A percentile compares a stretch with the other conserved stretches of the same genome.
These are phyloP conservation scores for Erysimum pusillum DNA, from an alignment of 441 rosid genomes.

Conservation along the genomic window DNA sequence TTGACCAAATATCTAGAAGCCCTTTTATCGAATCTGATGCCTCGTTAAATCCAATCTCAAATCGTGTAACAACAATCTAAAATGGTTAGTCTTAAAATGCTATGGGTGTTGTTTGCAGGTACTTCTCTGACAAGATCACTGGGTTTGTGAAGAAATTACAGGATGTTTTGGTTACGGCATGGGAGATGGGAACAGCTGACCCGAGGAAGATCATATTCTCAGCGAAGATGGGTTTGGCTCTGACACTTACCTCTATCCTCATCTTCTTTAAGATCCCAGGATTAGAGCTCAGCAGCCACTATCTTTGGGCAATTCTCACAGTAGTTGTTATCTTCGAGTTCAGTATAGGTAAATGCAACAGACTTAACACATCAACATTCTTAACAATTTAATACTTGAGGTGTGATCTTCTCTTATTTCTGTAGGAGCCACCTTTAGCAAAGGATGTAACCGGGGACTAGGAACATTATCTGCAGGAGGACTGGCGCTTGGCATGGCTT, in stretches of 20 bases:
- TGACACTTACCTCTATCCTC: slow-evolving; percentile 60
- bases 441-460: slow-evolving; percentile 73
- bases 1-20: slow-evolving; percentile 21
- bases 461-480: slow-evolving; percentile 81
- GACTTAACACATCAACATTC: slow-evolving; percentile 19
- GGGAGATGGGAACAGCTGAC: slow-evolving; percentile 73
- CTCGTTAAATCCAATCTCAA: slow-evolving; percentile 23
- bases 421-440: slow-evolving; percentile 77
- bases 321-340: slow-evolving; percentile 76
- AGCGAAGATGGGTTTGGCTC: slow-evolving; percentile 75
- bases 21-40: slow-evolving; percentile 14
- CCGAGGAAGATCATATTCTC: slow-evolving; percentile 77
- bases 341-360: slow-evolving; percentile 61
- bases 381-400: slow-evolving; percentile 14
- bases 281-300: slow-evolving; percentile 59
- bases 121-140: slow-evolving; percentile 46
- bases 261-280: slow-evolving; percentile 65
- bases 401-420: background rate
- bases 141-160: slow-evolving; percentile 38
- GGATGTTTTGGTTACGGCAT: slow-evolving; percentile 51
- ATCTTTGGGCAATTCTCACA: slow-evolving; percentile 78
- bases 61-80: slow-evolving; percentile 6
- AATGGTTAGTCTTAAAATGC: slow-evolving; percentile 30
- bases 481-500: slow-evolving; percentile 71
- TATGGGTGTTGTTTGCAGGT: slow-evolving; percentile 35